Percentiles rank a stretch among this genome's conserved stretches.
Conservation (phyloP, 2,329 filamentous ascomycete species). For the Botrytis hyacinthi region DNA sequence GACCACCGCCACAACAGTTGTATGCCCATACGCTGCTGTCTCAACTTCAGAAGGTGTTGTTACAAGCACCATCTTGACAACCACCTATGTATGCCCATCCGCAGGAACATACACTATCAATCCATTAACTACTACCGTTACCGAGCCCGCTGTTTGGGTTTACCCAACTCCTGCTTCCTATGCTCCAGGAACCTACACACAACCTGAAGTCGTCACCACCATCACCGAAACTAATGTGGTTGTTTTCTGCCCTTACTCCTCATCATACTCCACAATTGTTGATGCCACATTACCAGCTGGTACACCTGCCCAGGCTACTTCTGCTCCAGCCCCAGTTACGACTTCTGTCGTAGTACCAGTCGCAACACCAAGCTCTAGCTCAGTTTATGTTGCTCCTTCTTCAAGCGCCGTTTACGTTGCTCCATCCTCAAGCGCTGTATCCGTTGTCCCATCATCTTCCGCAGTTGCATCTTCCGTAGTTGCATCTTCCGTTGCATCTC, state of each 20-base stretch:
- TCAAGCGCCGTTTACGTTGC: not conserved
- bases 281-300: conserved; percentile 1
- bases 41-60: conserved; percentile 57
- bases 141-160: conserved; percentile 54
- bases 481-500: conserved; percentile 26
- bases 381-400: not conserved
- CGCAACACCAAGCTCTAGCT: conserved; percentile 33
- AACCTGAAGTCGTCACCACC: conserved; percentile 64
- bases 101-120: conserved; percentile 75
- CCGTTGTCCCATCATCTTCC: not conserved
- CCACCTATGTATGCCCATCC: conserved; percentile 70
- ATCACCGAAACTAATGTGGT: conserved; percentile 67
- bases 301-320: conserved; percentile 29
- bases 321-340: conserved; percentile 30
- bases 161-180: conserved; percentile 65
- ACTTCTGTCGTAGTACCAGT: conserved; percentile 19
- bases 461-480: conserved; percentile 38
- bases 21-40: conserved; percentile 67
- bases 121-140: conserved; percentile 61
- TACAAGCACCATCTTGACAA: conserved; percentile 66
- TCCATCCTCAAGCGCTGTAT: conserved; percentile 5
- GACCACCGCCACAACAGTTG: conserved; percentile 62
- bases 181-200: conserved; percentile 70
- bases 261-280: conserved; percentile 39
- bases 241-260: conserved; percentile 66